Base-by-base conservation (phyloP, 2,329 filamentous ascomycete genomes). In the Bimuria novae-zelandiae region DNA sequence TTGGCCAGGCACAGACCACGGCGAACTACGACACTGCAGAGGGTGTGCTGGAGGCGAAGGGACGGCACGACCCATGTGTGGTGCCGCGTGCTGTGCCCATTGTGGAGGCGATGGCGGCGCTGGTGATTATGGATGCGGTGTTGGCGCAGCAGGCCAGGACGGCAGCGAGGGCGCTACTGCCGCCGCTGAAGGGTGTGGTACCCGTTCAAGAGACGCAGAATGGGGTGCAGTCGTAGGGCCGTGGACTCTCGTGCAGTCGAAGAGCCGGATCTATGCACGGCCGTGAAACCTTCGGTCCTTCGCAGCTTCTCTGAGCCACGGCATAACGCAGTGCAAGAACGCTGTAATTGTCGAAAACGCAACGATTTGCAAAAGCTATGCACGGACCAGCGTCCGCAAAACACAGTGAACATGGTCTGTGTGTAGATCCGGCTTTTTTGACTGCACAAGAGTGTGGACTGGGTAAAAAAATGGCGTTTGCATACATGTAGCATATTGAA, bases 31-130 rank as follows among this genome's bases (percentile, higher is more conserved):
- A 88, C 55, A 88, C 88, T 40, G 78, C 81, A 8, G 85, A 89
- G 60, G 94, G 94, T 45, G 78, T 84, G 3, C 80, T 97, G 29
- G 90, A 92, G 57, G 92, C 92, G 45, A 97, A 97, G 83, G 94
- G 94, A 19, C 82, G 94, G 54, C 93, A 97, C 74, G 93, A 97
- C 71, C 92, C 94, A 3, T 95, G 90, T 68, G 93, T 97, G 17
- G 91, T 96, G 40, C 90, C 91, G 4, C 82, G 92, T 25, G 92
- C 92, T 3, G 87, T 97, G 21, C 89, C 89, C 10, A 93, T 94
- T 51, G 89, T 94, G 3, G 92, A 97, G 80, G 86, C 88, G 33
- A 97, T 97, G 93, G 89, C 92, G 2, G 86, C 92, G 1, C 76
- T 97, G 54, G 89, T 91, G 3, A 80, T 97, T 51, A 92, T 96